phyloP scores from a whole-genome alignment of 2,329 filamentous ascomycete genomes.

The Pseudomassariella vexata region DNA sequence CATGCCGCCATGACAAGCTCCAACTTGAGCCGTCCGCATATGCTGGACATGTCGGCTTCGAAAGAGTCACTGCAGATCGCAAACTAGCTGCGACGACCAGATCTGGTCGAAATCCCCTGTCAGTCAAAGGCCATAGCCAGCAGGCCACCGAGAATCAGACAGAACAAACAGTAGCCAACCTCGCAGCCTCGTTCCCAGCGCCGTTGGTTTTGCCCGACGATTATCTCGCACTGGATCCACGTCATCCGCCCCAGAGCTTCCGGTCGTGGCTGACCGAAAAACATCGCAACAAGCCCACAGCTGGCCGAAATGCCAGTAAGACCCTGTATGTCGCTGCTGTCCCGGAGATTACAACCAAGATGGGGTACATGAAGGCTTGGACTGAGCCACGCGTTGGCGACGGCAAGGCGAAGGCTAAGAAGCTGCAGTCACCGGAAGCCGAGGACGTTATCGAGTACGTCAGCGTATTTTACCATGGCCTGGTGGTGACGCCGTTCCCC shows the following conservation, averaged over 20 bases:
- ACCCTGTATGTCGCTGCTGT: conserved; percentile 48
- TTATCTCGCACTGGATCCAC: conserved; percentile 48
- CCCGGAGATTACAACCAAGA: conserved; percentile 31
- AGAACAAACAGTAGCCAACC: conserved; percentile 10
- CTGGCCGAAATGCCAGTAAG: conserved; percentile 30
- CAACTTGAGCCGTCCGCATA: conserved; percentile 24
- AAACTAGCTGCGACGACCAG: conserved; percentile 22
- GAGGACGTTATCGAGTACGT: conserved; percentile 31
- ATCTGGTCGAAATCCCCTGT: conserved; percentile 18
- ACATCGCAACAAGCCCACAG: conserved; percentile 43
- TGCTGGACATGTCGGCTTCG: conserved; percentile 23
- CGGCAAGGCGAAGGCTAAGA: background rate
- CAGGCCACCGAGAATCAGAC: conserved; percentile 11
- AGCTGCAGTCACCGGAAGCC: conserved; percentile 15
- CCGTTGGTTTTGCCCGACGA: conserved; percentile 56
- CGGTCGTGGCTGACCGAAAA: conserved; percentile 40
- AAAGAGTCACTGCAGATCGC: conserved; percentile 18
- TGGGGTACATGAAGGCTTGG: conserved; percentile 39
- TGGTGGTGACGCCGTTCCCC: conserved; percentile 40
- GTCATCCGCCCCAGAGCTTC: conserved; percentile 45
- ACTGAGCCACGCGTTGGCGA: conserved; percentile 16
- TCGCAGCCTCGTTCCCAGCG: conserved; percentile 42
- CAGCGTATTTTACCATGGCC: conserved; percentile 44
- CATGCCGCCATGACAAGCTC: conserved; percentile 14
- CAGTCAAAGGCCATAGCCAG: conserved; percentile 4